Evolutionary conservation across 2,329 filamentous ascomycete genomes (phyloP).

Genomic region (Immersiporthe knoxdaviesiana): DNA sequence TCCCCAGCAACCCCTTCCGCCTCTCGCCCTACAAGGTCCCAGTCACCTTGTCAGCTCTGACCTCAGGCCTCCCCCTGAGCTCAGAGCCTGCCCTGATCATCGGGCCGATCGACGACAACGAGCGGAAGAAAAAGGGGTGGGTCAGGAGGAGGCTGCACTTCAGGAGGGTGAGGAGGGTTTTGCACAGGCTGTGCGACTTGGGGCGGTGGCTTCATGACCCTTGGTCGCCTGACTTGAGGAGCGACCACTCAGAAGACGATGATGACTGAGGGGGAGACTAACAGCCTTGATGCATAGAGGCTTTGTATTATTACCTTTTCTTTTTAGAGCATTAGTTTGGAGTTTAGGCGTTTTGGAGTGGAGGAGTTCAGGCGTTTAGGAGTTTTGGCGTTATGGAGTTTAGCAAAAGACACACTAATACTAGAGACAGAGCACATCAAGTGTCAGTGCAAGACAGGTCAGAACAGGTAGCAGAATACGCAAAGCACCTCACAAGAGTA

Average conservation of each 20-base stretch:
- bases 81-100: background rate
- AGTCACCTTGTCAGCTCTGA: background rate
- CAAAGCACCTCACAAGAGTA: background rate
- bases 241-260: background rate
- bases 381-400: background rate
- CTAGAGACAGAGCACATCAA: no score
- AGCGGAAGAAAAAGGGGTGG: background rate
- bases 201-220: background rate
- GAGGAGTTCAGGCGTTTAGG: no score
- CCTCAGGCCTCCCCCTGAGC: background rate
- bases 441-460: no score
- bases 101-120: background rate
- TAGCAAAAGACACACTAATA: no score
- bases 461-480: background rate
- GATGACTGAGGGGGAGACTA: background rate
- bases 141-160: background rate
- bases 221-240: background rate
- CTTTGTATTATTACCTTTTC: background rate
- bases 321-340: no score
- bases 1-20: background rate
- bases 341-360: background rate
- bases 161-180: background rate
- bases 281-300: no score
- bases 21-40: background rate
- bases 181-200: background rate